Evolutionary conservation across 768 basidiomycete genomes (phyloP), one percentile per base, ranked within the genome.

Genomic region (Leccinum arenicola): DNA sequence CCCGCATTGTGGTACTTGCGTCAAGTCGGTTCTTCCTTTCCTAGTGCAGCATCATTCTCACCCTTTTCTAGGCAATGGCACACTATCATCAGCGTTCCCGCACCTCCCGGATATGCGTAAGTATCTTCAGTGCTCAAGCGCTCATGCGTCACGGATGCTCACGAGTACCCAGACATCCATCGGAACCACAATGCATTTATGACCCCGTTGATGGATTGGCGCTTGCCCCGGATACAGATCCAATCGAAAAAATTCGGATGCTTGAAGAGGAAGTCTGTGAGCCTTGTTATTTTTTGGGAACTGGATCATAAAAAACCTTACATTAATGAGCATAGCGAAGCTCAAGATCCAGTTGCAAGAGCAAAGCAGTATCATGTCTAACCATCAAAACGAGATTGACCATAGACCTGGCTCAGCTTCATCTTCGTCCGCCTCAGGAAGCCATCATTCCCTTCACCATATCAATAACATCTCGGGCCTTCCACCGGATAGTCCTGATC

Each of bases 191-290:
- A 66, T 94, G 91, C 66, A 84, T 84, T 10, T 94, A 94, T 70
- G 91, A 94, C 73, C 91, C 91, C 3, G 86, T 93, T 15, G 91
- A 93, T 71, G 92, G 91, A 17, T 72, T 93, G 38, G 79, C 84
- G 8, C 81, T 93, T 40, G 86, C 88, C 21, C 82, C 90, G 52
- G 89, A 92, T 59, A 84, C 82, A 12, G 88, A 93, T 71, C 89
- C 90, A n/a, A 66, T 83, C 12, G 88, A 91, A 61, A 90, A 87
- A 71, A 91, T 93, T 58, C 82, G 81, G 59, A 80, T 86, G 45
- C 76, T 93, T 17, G 91, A 93, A 72, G 84, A 85, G 58, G 84
- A 93, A 77, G 86, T 93, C 63, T 78, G 91, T 91, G 69, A 62
- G 81, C 67, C 25, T 56, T 27, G 6, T 48, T 52, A 56, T 36